These are phyloP conservation scores for Amauroascus verrucosus DNA, from an alignment of 2,329 filamentous ascomycete genomes.

Conservation along the genomic window DNA sequence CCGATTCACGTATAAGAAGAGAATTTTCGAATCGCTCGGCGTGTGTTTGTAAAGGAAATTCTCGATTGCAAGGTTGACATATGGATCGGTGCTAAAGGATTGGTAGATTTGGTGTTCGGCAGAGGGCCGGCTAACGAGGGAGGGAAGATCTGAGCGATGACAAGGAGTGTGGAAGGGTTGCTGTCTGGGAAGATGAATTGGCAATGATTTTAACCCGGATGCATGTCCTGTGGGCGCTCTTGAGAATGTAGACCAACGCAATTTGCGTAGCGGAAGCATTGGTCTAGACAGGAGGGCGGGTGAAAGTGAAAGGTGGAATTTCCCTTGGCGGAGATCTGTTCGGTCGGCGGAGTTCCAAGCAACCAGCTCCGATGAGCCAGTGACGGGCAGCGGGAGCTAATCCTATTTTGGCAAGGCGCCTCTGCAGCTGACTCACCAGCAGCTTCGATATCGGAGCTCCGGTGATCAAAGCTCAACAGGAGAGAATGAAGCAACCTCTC, in stretches of 20 bases:
- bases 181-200: slow-evolving; percentile 13
- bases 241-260: slow-evolving; percentile 11
- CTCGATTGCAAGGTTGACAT: slow-evolving; percentile 87
- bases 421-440: slow-evolving; percentile 9
- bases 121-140: slow-evolving; percentile 24
- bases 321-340: not conserved
- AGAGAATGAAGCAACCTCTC: not conserved
- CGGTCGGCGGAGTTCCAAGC: not conserved
- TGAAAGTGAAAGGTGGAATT: slow-evolving; percentile 3
- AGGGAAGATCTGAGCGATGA: slow-evolving; percentile 24
- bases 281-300: not conserved
- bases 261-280: slow-evolving; percentile 16
- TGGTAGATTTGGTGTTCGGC: slow-evolving; percentile 55
- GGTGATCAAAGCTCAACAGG: not conserved
- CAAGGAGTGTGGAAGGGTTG: slow-evolving; percentile 20
- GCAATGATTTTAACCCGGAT: not conserved
- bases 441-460: slow-evolving; percentile 10
- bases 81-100: slow-evolving; percentile 61
- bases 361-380: not conserved
- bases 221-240: not conserved
- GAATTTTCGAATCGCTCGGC: slow-evolving; percentile 59
- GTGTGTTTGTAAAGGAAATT: slow-evolving; percentile 74
- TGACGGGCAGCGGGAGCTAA: slow-evolving; percentile 10
- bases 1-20: slow-evolving; percentile 80
- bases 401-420: not conserved